These are phyloP conservation scores for Boletus calvinii DNA, from an alignment of 1,284 basidiomycete genomes.

Conservation along the genomic window DNA sequence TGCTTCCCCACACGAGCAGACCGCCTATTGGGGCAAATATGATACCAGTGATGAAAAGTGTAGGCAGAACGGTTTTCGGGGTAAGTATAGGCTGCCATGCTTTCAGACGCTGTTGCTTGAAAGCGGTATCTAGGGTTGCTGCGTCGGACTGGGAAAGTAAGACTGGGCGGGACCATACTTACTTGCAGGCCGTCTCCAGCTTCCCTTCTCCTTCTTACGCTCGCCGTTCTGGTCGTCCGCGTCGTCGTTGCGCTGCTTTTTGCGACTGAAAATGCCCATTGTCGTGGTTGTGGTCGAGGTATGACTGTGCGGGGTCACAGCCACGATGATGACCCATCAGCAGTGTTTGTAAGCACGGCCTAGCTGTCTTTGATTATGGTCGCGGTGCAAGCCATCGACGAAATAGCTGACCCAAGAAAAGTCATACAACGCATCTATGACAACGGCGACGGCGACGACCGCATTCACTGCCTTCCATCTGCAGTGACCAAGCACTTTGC, in stretches of 20 bases:
- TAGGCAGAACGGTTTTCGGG: constrained; percentile 95
- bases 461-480: constrained; percentile 41
- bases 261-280: constrained; percentile 62
- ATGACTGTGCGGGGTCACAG: constrained; percentile 12
- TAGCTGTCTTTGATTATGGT: constrained; percentile 43
- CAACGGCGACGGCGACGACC: constrained; percentile 3
- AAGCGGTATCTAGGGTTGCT: constrained; percentile 77
- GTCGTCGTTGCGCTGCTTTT: constrained; percentile 39
- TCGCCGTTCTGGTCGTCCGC: constrained; percentile 41
- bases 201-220: constrained; percentile 81
- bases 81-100: constrained; percentile 99
- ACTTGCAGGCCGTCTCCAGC: constrained; percentile 88
- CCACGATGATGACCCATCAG: constrained; percentile 2
- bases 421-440: constrained; percentile 48
- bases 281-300: constrained; percentile 24
- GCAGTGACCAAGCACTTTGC: constrained; percentile 52
- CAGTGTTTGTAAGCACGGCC: constrained; percentile 5
- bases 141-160: constrained; percentile 19
- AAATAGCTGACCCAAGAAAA: constrained; percentile 47
- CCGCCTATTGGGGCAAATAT: constrained; percentile 97
- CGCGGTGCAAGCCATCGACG: constrained; percentile 48
- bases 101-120: constrained; percentile 99
- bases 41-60: constrained; percentile 92
- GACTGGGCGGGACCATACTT: constrained; percentile 35
- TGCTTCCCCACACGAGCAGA: constrained; percentile 87